These are phyloP conservation scores for Vachellia pachyceras DNA, from an alignment of 306 rosid genomes.

Conservation along the genomic window DNA sequence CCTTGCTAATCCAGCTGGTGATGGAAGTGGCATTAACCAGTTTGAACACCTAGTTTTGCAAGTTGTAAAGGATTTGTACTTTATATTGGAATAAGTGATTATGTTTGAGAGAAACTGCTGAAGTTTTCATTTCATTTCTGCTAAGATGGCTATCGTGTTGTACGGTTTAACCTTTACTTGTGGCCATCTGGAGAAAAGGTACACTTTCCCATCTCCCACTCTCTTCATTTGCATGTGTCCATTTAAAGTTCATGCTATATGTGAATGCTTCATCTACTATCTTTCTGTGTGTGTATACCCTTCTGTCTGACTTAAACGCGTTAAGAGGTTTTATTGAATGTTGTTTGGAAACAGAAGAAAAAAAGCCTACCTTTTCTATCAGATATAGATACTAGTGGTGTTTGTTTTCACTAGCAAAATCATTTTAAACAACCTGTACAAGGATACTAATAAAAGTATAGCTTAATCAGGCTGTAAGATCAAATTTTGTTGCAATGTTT, in stretches of 20 bases:
- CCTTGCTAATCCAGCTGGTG: conserved; percentile 90
- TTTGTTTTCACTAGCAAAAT: background rate
- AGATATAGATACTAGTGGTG: conserved; percentile 6
- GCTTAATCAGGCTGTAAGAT: background rate
- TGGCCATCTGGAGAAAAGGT: conserved; percentile 93
- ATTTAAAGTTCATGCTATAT: background rate
- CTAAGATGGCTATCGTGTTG: conserved; percentile 81
- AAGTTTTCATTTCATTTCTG: conserved; percentile 36
- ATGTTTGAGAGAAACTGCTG: conserved; percentile 14
- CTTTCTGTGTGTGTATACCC: too few relatives aligned
- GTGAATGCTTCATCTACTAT: background rate
- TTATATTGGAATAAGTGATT: conserved; percentile 15
- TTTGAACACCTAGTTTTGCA: conserved; percentile 71
- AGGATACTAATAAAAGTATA: background rate
- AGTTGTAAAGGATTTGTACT: conserved; percentile 50
- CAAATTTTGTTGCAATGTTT: conserved; percentile 9
- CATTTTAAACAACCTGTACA: background rate
- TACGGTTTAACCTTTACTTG: conserved; percentile 87
- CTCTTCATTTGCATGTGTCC: background rate
- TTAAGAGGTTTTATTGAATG: background rate
- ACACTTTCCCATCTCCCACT: background rate
- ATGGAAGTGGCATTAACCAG: conserved; percentile 77
- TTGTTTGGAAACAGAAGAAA: background rate
- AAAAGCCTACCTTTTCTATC: background rate
- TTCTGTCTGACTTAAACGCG: background rate